phyloP scores from a whole-genome alignment of 805 yeast genomes.

The Candida silvicultrix region DNA sequence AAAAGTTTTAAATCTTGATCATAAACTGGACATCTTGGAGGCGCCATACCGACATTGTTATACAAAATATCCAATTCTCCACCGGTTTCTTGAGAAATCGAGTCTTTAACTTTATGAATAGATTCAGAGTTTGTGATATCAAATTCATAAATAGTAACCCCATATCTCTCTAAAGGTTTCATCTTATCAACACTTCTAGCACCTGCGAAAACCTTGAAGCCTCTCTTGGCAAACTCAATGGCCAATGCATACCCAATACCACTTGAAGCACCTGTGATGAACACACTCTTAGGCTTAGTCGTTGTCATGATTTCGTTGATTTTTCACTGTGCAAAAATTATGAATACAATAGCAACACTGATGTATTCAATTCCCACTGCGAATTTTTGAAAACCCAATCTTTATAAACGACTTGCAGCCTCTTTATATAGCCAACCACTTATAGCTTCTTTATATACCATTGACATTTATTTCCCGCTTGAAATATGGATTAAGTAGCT shows the following conservation, averaged over 20 bases:
- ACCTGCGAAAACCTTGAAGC: conserved; percentile 32
- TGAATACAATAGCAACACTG: too few relatives aligned
- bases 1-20: conserved; percentile 25
- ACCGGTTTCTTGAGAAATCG: conserved; percentile 22
- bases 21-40: conserved; percentile 21
- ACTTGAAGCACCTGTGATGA: conserved; percentile 54
- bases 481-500: too few relatives aligned
- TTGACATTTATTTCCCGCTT: too few relatives aligned
- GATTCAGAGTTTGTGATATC: conserved; percentile 30
- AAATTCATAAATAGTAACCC: conserved; percentile 25
- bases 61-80: conserved; percentile 32
- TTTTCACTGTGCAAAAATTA: too few relatives aligned
- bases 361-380: too few relatives aligned
- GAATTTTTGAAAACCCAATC: too few relatives aligned
- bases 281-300: conserved; percentile 31
- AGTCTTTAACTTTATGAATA: conserved; percentile 19
- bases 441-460: too few relatives aligned
- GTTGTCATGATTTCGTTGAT: neutral
- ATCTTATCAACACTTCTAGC: conserved; percentile 25
- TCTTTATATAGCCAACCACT: too few relatives aligned
- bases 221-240: conserved; percentile 34
- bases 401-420: too few relatives aligned
- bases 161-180: conserved; percentile 26
- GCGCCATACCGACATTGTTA: conserved; percentile 33
- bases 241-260: conserved; percentile 52